Evolutionary conservation across 805 yeast genomes (phyloP).

Genomic region (Grigorovia jiainica): DNA sequence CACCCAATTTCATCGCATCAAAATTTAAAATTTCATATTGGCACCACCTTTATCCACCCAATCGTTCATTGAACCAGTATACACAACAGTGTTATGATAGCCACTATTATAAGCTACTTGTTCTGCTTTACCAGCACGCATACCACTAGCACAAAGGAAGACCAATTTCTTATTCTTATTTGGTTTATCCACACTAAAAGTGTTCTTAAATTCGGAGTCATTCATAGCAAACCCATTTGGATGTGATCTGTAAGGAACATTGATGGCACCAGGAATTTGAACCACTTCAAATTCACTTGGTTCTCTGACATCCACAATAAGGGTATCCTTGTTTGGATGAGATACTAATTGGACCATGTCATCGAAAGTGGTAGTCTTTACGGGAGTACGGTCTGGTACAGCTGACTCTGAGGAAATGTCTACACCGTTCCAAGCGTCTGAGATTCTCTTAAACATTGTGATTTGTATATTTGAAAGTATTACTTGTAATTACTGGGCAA

Average conservation of each 20-base stretch:
- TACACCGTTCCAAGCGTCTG: slow-evolving; percentile 24
- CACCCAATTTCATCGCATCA: no score
- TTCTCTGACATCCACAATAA: slow-evolving; percentile 78
- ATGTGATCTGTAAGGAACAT: slow-evolving; percentile 72
- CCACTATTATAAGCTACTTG: slow-evolving; percentile 79
- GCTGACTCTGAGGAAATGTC: not conserved
- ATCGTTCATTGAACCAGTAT: slow-evolving; percentile 74
- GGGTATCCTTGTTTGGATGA: slow-evolving; percentile 34
- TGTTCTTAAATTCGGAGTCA: slow-evolving; percentile 57
- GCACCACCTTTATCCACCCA: slow-evolving; percentile 42
- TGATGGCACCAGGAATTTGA: slow-evolving; percentile 71
- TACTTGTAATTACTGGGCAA: no score
- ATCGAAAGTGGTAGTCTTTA: slow-evolving; percentile 36
- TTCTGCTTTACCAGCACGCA: slow-evolving; percentile 73
- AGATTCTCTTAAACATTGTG: slow-evolving; percentile 21
- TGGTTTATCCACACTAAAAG: slow-evolving; percentile 73
- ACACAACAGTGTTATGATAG: slow-evolving; percentile 64
- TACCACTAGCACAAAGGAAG: slow-evolving; percentile 83
- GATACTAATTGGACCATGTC: slow-evolving; percentile 39
- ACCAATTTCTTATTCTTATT: slow-evolving; percentile 50
- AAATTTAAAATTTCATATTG: slow-evolving; percentile 10
- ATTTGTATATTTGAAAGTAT: no score
- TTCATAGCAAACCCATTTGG: slow-evolving; percentile 77
- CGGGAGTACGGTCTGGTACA: not conserved
- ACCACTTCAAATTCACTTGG: slow-evolving; percentile 64